Conservation (phyloP, 306 rosid species). For the Acmispon strigosus region DNA sequence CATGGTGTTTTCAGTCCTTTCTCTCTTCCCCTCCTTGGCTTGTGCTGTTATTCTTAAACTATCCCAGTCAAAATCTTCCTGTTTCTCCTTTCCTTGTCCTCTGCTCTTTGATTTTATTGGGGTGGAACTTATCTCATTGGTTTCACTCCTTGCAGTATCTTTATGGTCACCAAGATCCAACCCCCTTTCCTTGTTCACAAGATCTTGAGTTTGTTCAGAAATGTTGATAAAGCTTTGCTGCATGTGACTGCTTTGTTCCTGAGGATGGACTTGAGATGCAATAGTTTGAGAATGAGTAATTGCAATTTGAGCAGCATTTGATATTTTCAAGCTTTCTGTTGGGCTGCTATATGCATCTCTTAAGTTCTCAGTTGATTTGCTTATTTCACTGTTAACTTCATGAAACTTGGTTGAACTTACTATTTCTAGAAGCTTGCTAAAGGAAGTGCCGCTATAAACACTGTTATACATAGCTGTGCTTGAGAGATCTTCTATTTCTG, state of each 20-base stretch:
- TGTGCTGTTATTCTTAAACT: slow-evolving; percentile 54
- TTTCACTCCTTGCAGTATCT: slow-evolving; percentile 29
- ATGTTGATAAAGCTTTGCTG: slow-evolving; percentile 24
- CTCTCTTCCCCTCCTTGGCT: slow-evolving; percentile 52
- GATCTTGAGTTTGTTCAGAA: slow-evolving; percentile 32
- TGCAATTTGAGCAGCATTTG: slow-evolving; percentile 25
- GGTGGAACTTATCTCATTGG: slow-evolving; percentile 40
- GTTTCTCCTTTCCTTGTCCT: slow-evolving; percentile 44
- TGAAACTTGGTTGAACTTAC: slow-evolving; percentile 37
- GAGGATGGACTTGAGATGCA: slow-evolving; percentile 25
- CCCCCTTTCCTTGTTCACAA: slow-evolving; percentile 29
- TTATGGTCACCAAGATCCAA: slow-evolving; percentile 29
- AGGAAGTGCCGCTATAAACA: slow-evolving; percentile 25
- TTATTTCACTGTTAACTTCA: slow-evolving; percentile 27
- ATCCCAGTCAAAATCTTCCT: slow-evolving; percentile 62
- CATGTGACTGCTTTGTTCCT: slow-evolving; percentile 18
- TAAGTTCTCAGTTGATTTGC: slow-evolving; percentile 25
- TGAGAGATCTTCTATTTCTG: slow-evolving; percentile 59
- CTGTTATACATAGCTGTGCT: slow-evolving; percentile 32
- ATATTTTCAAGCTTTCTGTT: slow-evolving; percentile 28
- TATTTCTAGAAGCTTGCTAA: slow-evolving; percentile 45
- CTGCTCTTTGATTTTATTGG: slow-evolving; percentile 38
- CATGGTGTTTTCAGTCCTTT: slow-evolving; percentile 56
- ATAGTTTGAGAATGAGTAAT: slow-evolving; percentile 27
- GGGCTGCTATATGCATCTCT: slow-evolving; percentile 21